Evolutionary conservation across 1,284 basidiomycete genomes (phyloP).

Genomic region (Leucoagaricus sp.): DNA sequence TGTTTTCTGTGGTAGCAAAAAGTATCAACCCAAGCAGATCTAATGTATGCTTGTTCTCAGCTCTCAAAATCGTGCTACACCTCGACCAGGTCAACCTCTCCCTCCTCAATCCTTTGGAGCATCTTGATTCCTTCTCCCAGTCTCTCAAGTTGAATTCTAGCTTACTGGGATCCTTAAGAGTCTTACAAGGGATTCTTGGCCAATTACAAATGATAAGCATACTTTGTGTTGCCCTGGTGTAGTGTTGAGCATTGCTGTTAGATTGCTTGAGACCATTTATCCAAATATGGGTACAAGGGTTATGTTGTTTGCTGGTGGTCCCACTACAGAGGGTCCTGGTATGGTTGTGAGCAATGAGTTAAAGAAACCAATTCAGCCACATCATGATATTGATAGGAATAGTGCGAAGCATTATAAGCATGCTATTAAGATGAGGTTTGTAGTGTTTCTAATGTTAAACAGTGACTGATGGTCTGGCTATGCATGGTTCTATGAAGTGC

Average conservation of each 20-base stretch:
- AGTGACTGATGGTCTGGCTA: neutral
- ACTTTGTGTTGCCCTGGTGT: constrained; percentile 96
- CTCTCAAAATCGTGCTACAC: constrained; percentile 74
- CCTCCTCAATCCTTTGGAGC: constrained; percentile 87
- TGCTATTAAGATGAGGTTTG: constrained; percentile 79
- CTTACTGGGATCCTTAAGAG: constrained; percentile 93
- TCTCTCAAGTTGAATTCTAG: constrained; percentile 95
- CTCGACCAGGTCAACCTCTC: constrained; percentile 84
- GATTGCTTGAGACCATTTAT: constrained; percentile 93
- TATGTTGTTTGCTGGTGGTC: constrained; percentile 96
- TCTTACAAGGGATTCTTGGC: constrained; percentile 94
- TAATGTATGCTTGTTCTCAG: constrained; percentile 97
- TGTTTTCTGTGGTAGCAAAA: constrained; percentile 99
- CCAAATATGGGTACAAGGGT: constrained; percentile 96
- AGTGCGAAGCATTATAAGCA: constrained; percentile 98
- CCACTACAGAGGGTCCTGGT: constrained; percentile 96
- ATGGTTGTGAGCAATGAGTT: constrained; percentile 96
- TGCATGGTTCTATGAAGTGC: constrained; percentile 88
- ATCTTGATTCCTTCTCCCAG: constrained; percentile 92
- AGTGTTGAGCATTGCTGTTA: constrained; percentile 92
- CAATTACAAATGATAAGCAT: constrained; percentile 94
- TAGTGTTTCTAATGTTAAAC: neutral
- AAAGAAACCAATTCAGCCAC: constrained; percentile 96
- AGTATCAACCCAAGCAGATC: constrained; percentile 96
- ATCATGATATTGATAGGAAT: constrained; percentile 99